Base-by-base conservation (phyloP, 169 alveolate genomes). In the Hepatocystis sp. region DNA sequence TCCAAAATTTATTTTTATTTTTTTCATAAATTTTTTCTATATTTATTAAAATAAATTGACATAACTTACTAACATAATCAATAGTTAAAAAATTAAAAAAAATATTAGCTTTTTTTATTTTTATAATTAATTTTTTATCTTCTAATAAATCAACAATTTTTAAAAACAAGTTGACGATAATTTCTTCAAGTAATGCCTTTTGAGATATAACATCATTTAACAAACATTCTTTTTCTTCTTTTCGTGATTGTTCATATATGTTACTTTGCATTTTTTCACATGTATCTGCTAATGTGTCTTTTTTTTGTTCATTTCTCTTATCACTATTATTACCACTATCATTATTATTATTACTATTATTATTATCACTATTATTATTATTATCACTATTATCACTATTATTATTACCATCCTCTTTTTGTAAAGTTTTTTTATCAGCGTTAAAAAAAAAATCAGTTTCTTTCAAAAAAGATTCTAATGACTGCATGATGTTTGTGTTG, bases 151-250 rank as follows among this genome's bases (percentile, higher is more conserved):
- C 76, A n/a, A 58, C 34, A 15, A 76, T 51, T 76, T 58, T 52
- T 34, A 76, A 25, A 51, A 76, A 76, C 42, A 76, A 46, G 2
- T 32, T 34, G 4, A 76, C 53, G 63, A 76, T 58, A 25, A 76
- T 76, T 76, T 76, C 88, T 58, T 76, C 88, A 28, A 76, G 64
- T 23, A 76, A 10, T 13, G 58, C 32, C 47, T 60, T 76, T 28
- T 76, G 88, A 15, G 88, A 76, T 27, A 76, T 76, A 58, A 58
- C 88, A 36, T 76, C 58, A 5, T 42, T 76, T n/a, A 44, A 65
- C 51, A 76, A 23, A 52, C 88, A 76, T 49, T 76, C 88, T 39
- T 58, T 39, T 49, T 63, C 61, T 32, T 76, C 88, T 34, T 58
- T 10, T 0, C 10, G n/a, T n/a, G n/a, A n/a, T n/a, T n/a, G n/a